Evolutionary conservation across 768 basidiomycete species (phyloP).

Genomic region (Boletus sp.): DNA sequence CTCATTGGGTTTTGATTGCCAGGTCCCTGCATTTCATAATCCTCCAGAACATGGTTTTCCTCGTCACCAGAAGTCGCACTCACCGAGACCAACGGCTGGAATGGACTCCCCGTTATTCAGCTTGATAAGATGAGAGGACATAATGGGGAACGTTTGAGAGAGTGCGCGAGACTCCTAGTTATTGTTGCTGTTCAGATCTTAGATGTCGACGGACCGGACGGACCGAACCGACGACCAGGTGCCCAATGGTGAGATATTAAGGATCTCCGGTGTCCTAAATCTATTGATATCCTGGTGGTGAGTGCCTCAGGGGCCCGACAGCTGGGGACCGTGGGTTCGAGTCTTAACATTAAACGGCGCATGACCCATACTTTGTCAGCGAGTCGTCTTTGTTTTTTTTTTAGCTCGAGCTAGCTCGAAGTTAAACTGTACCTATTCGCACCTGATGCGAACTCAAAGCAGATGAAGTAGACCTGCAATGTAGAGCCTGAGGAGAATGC

Average conservation of each 20-base stretch:
- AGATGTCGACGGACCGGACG: slow-evolving; percentile 17
- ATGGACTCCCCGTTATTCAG: slow-evolving; percentile 61
- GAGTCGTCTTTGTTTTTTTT: neutral
- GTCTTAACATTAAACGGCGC: neutral
- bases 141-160: slow-evolving; percentile 12
- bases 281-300: neutral
- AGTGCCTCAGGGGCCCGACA: neutral
- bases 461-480: no score
- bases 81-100: slow-evolving; percentile 59
- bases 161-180: neutral
- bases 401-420: no score
- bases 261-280: neutral
- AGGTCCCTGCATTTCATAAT: slow-evolving; percentile 54
- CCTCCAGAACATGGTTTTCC: neutral
- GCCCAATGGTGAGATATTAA: neutral
- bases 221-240: slow-evolving; percentile 14
- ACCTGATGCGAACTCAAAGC: neutral
- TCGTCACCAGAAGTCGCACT: slow-evolving; percentile 27
- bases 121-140: slow-evolving; percentile 48
- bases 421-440: no score
- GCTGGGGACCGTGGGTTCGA: no score
- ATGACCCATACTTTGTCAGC: neutral
- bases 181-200: neutral
- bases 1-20: slow-evolving; percentile 75
- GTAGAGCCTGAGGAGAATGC: neutral